A percentile compares a stretch with the other conserved stretches of the same genome.
Evolutionary conservation across 805 yeast genomes (phyloP).

Genomic region (Metschnikowia henanensis): DNA sequence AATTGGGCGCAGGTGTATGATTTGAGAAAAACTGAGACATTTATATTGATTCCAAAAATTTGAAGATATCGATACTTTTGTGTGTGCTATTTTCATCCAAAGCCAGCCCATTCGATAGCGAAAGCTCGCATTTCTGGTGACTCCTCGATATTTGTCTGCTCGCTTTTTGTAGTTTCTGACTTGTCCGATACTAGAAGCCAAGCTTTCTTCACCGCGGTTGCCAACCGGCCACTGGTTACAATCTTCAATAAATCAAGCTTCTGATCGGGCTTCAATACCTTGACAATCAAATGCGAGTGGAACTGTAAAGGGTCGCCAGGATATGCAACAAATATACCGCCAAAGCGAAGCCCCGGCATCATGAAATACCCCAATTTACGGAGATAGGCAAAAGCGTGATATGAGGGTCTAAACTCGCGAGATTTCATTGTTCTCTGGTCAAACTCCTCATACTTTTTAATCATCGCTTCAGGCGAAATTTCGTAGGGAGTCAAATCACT

Average conservation of each 20-base stretch:
- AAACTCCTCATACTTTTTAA: constrained; percentile 1
- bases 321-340: constrained; percentile 84
- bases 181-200: constrained; percentile 52
- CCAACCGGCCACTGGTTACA: constrained; percentile 85
- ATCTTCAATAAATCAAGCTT: constrained; percentile 53
- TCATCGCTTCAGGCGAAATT: constrained; percentile 1
- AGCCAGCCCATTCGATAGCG: constrained; percentile 96
- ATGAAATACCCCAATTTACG: constrained; percentile 50
- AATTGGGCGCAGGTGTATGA: not conserved
- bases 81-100: constrained; percentile 54
- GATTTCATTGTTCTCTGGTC: not conserved
- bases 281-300: constrained; percentile 83
- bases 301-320: constrained; percentile 94
- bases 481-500: not conserved
- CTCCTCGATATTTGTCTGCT: constrained; percentile 12
- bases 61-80: too few relatives aligned
- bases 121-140: constrained; percentile 42
- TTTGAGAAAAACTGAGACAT: too few relatives aligned
- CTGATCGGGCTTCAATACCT: constrained; percentile 36
- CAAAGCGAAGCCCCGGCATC: constrained; percentile 89
- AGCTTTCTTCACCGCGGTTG: constrained; percentile 88
- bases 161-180: constrained; percentile 27
- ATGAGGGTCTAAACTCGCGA: constrained; percentile 11
- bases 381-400: constrained; percentile 36
- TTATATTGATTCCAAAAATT: too few relatives aligned